Conservation (phyloP, 2,329 filamentous ascomycete genomes). For the Fusarium mundagurra region DNA sequence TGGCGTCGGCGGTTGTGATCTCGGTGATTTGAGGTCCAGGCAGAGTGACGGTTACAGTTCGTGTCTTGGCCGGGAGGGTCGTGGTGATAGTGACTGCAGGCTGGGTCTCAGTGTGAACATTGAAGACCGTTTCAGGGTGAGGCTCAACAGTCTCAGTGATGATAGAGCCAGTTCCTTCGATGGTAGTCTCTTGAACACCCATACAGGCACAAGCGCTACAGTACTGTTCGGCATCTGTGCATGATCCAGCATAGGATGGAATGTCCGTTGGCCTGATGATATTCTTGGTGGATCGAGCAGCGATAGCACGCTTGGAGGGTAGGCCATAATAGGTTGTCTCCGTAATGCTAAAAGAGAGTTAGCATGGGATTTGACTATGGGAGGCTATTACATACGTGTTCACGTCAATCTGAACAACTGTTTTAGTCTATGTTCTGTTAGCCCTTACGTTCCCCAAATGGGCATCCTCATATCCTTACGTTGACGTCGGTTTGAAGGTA, state of each 20-base stretch:
- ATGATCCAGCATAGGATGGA: neutral
- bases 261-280: neutral
- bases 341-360: neutral
- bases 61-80: neutral
- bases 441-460: accelerated
- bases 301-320: neutral
- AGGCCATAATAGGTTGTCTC: neutral
- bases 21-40: neutral
- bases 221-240: neutral
- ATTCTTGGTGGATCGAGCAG: neutral
- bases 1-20: neutral
- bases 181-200: neutral
- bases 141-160: neutral
- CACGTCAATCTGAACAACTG: neutral
- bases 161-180: neutral
- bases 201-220: neutral
- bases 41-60: neutral
- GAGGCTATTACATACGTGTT: neutral
- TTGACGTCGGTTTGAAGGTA: neutral
- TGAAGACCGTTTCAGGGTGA: neutral
- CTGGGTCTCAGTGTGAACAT: accelerated
- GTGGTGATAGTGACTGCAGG: neutral
- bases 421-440: neutral
- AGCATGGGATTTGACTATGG: accelerated
- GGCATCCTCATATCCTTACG: accelerated